Percentiles rank a stretch among this genome's conserved stretches.
Conservation (phyloP, 1,139 yeast species). For the Yarrowia galli region DNA sequence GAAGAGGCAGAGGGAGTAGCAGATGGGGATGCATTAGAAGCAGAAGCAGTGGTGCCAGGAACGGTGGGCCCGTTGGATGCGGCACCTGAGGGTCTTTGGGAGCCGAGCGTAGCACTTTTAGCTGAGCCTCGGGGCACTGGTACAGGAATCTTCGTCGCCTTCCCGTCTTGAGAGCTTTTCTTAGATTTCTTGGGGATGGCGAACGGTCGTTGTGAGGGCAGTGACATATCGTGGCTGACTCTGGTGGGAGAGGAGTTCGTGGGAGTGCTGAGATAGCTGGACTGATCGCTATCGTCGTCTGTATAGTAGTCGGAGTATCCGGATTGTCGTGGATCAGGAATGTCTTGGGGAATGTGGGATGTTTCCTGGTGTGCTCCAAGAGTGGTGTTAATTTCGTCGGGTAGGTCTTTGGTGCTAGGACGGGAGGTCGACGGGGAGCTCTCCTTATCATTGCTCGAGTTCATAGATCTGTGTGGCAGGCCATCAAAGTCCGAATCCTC, state of each 20-base stretch:
- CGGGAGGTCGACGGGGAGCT: neutral
- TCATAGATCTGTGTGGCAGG: slow-evolving; percentile 6
- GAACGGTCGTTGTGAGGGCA: too few species aligned
- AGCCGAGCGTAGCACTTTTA: too few species aligned
- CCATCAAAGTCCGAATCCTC: neutral
- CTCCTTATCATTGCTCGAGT: neutral
- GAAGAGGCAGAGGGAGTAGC: too few species aligned
- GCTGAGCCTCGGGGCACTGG: too few species aligned
- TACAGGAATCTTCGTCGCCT: too few species aligned
- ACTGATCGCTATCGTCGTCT: neutral
- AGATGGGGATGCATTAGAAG: too few species aligned
- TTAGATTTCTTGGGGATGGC: too few species aligned
- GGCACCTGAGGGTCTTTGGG: too few species aligned
- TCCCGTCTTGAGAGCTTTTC: too few species aligned
- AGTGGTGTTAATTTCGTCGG: neutral
- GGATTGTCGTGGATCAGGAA: neutral
- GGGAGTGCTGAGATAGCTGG: neutral
- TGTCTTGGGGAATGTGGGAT: slow-evolving; percentile 9
- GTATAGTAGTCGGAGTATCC: neutral
- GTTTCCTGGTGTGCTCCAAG: slow-evolving; percentile 8
- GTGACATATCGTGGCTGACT: neutral
- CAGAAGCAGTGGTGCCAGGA: too few species aligned
- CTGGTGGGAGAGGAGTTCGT: neutral
- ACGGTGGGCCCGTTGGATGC: too few species aligned
- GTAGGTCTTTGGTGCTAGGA: neutral